Evolutionary conservation across 371 early-diverging fungal species (phyloP), one percentile per base, ranked within the genome.

Genomic region (Mucor velutinosus): DNA sequence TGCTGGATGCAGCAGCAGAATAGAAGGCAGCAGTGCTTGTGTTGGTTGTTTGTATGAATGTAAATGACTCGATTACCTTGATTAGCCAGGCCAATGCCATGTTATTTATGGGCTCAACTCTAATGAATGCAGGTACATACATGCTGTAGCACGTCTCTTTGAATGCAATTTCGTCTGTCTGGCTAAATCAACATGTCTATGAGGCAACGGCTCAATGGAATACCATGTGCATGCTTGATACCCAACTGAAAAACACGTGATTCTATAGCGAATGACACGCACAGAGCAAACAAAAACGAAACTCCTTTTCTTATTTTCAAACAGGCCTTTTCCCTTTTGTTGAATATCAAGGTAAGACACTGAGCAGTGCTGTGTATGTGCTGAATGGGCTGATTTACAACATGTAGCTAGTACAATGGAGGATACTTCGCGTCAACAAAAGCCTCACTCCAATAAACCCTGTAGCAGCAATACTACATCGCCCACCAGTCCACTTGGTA

Each of bases 401-500:
- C 3, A 47, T 19, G 11, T 19, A 19, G 49, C 12, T 19, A 55
- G 25, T 55, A 27, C 32, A 23, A 64, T 64, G 64, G 64, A 64
- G 14, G 64, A 64, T 11, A 64, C 27, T 53, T 55, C 29, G 56
- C 64, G 64, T 55, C 55, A 56, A 27, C 51, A 62, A 39, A n/a
- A 55, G 15, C 23, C 15, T 37, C 53, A 64, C 55, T 7, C 33
- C 33, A 33, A 25, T 7, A 29, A 25, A 35, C 21, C n/a, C 2
- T 11, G 2, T 32, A 7, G 6, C 23, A 51, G 37, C 37, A 35
- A 35, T 12, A 35, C 37, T 15, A 55, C 55, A 25, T 27, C 55
- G 15, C 49, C 47, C 25, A 49, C 64, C 19, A 32, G 32, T 11
- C 30, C 35, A 21, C 21, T 32, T 25, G 30, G 17, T 4, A 69